Evolutionary conservation across 2,329 filamentous ascomycete genomes (phyloP).

Genomic region (Alternaria sp.): DNA sequence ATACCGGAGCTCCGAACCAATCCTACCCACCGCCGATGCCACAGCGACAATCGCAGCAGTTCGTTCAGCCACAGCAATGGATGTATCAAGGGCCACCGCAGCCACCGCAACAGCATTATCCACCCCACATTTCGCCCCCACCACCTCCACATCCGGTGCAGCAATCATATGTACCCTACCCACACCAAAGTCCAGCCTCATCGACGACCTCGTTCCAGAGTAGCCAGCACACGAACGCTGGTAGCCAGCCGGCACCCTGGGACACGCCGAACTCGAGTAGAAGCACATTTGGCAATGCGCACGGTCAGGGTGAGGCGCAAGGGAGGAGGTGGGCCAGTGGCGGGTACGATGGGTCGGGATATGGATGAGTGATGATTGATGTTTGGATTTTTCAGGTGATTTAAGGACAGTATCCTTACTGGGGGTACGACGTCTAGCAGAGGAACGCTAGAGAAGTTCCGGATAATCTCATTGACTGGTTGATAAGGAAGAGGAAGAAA

Average conservation of each 20-base stretch:
- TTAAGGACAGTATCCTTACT: too few species aligned
- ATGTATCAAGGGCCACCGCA: not conserved
- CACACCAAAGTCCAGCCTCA: constrained; percentile 9
- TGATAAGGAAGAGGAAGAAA: rapidly evolving
- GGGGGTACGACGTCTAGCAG: too few species aligned
- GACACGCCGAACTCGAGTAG: constrained; percentile 16
- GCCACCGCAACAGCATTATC: constrained; percentile 8
- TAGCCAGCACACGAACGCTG: constrained; percentile 16
- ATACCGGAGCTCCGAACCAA: not conserved
- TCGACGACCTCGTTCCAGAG: constrained; percentile 17
- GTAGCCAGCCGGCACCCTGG: constrained; percentile 9
- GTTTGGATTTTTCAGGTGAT: too few species aligned
- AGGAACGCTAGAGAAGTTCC: too few species aligned
- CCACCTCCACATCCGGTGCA: not conserved
- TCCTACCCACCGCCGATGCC: constrained; percentile 11
- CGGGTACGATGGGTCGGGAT: constrained; percentile 23
- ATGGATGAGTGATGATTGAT: not conserved
- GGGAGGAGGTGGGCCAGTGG: constrained; percentile 16
- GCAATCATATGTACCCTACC: not conserved
- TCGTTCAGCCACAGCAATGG: constrained; percentile 1
- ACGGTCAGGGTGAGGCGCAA: constrained; percentile 7
- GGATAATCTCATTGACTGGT: too few species aligned
- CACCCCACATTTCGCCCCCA: constrained; percentile 7
- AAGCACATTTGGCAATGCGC: not conserved
- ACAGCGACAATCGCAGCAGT: constrained; percentile 9